Evolutionary conservation across 495 filamentous ascomycete species (phyloP), one percentile per base, ranked within the genome.

Genomic region (Bombardia bombarda): DNA sequence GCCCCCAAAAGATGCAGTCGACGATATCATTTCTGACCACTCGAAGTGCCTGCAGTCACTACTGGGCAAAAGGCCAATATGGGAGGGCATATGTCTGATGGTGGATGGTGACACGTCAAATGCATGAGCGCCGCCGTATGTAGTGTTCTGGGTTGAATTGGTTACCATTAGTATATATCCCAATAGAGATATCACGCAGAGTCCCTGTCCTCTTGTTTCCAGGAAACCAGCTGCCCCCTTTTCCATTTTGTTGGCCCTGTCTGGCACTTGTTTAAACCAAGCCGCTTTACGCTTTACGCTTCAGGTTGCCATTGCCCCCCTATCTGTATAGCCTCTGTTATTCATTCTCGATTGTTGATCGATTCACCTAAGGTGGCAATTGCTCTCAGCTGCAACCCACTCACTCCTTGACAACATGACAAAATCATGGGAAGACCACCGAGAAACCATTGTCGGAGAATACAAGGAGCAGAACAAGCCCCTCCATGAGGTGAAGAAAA

Each of bases 381-480:
- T 40, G 18, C 38, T 25, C 26, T 5, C 23, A 3, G 8, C 4
- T n/a, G 32, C 14, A 14, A 9, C 16, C 13, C n/a, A 31, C 7
- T 28, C 38, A 9, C 13, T 21, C 18, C 13, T 22, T 18, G 19
- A 24, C 34, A 60, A 32, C 39, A 72, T 72, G 68, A 70, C 68
- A 23, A 70, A 70, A 49, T 39, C 44, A 36, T 72, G 67, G 67
- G 59, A 66, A 8, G 34, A 50, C 19, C 53, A 67, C 49, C 53
- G 62, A 38, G 53, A 53, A 17, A 51, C 48, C 5, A 69, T 72
- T 45, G 52, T 62, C 32, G 35, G 40, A 3, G 52, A 65, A 31
- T 72, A 72, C 46, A 57, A 57, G 42, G 46, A 55, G n/a, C 49
- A 68, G n/a, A 63, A 66, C 24, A 52, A 43, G 42, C 65, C 66